Evolutionary conservation across 257 asterid genomes (phyloP).

Genomic region (Solanum raphanifolium): DNA sequence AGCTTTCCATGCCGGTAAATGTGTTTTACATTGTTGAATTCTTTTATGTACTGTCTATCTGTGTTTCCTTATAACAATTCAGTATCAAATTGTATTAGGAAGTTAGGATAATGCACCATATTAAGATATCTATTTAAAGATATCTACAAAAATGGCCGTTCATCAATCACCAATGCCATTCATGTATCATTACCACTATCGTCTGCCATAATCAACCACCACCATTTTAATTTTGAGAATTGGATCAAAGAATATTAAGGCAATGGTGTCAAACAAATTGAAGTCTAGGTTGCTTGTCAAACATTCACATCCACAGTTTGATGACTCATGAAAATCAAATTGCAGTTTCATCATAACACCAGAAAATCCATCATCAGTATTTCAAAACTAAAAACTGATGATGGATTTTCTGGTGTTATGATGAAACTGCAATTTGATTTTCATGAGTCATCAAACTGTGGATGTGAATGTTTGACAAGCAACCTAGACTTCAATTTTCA

Average conservation of each 20-base stretch:
- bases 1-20: slow-evolving; percentile 73
- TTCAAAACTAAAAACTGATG: background rate
- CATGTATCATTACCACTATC: no score
- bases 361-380: background rate
- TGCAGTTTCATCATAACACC: background rate
- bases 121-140: no score
- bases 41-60: background rate
- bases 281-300: background rate
- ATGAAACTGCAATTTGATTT: background rate
- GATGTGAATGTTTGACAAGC: background rate
- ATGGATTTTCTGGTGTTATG: background rate
- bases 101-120: background rate
- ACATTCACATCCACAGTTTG: background rate
- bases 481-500: background rate
- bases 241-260: background rate
- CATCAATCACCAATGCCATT: no score
- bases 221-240: background rate
- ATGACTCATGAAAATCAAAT: background rate
- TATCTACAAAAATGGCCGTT: no score
- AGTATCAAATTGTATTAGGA: background rate
- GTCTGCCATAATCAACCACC: no score
- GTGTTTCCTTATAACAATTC: background rate
- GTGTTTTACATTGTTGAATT: background rate
- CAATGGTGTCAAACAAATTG: background rate
- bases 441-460: background rate